phyloP scores from a whole-genome alignment of 306 rosid genomes.

The Coriaria nepalensis region DNA sequence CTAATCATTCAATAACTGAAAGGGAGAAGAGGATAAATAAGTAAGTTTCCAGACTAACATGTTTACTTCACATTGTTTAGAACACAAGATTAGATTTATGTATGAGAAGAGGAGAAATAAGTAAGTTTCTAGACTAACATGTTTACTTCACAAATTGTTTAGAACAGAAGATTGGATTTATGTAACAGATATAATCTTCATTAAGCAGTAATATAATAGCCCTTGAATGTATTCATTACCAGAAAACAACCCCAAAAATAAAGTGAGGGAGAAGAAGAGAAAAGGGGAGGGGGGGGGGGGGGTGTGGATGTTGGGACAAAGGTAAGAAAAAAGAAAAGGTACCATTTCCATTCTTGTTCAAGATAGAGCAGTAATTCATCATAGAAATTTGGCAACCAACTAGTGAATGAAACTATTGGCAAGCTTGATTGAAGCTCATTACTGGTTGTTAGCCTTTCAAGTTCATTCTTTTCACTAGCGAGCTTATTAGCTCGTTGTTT shows the following conservation, averaged over 20 bases:
- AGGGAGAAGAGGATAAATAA: slow-evolving; percentile 2
- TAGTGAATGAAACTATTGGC: slow-evolving; percentile 46
- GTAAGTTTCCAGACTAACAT: neutral
- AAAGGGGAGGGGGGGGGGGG: too few relatives aligned
- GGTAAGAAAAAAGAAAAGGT: slow-evolving; percentile 11
- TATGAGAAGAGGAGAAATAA: neutral
- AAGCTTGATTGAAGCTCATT: slow-evolving; percentile 39
- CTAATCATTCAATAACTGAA: slow-evolving; percentile 8
- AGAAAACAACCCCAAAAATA: neutral
- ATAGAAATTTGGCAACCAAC: slow-evolving; percentile 86
- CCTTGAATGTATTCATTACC: too few relatives aligned
- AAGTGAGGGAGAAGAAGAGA: too few relatives aligned
- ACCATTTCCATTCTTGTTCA: slow-evolving; percentile 99
- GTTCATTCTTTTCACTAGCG: slow-evolving; percentile 46
- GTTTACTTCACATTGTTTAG: too few relatives aligned
- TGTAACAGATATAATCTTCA: too few relatives aligned
- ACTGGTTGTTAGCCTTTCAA: slow-evolving; percentile 37
- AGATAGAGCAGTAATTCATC: slow-evolving; percentile 92
- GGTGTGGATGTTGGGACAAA: too few relatives aligned
- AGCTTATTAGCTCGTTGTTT: slow-evolving; percentile 43
- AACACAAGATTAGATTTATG: too few relatives aligned
- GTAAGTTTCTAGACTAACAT: neutral
- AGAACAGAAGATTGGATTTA: too few relatives aligned
- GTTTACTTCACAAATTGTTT: neutral
- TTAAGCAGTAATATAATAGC: too few relatives aligned